These are phyloP conservation scores for Zoysia japonica DNA, from an alignment of 176 grass and related monocot species.

Conservation along the genomic window DNA sequence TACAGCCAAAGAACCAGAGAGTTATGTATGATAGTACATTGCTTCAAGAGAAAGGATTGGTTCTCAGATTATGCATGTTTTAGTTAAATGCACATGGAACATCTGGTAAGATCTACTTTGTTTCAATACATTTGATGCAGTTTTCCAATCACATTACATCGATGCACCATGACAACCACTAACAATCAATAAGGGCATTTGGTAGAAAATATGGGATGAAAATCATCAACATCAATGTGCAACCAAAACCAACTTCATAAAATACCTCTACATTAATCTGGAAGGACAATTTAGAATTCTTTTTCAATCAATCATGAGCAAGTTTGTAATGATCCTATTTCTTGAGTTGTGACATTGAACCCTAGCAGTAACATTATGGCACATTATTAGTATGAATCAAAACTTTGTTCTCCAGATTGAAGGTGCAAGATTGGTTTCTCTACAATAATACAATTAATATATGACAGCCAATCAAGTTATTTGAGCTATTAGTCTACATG, in stretches of 20 bases:
- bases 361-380: not conserved
- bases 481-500: not conserved
- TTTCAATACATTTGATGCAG: not conserved
- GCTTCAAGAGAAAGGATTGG: not conserved
- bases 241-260: not conserved
- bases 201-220: not conserved
- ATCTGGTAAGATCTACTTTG: not conserved
- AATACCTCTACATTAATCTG: not conserved
- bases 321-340: not conserved
- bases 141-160: not conserved
- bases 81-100: not conserved
- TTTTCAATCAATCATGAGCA: not conserved
- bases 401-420: not conserved
- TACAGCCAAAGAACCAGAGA: not conserved
- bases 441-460: not conserved
- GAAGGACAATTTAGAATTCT: not conserved
- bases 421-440: not conserved
- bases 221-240: not conserved
- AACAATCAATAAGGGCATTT: not conserved
- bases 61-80: not conserved
- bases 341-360: not conserved
- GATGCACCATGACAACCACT: too few species aligned
- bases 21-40: not conserved
- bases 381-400: not conserved
- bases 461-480: not conserved